A percentile compares a stretch with the other conserved stretches of the same genome.
These are phyloP conservation scores for Candida glucosophila DNA, from an alignment of 1,139 yeast species.

Conservation along the genomic window DNA sequence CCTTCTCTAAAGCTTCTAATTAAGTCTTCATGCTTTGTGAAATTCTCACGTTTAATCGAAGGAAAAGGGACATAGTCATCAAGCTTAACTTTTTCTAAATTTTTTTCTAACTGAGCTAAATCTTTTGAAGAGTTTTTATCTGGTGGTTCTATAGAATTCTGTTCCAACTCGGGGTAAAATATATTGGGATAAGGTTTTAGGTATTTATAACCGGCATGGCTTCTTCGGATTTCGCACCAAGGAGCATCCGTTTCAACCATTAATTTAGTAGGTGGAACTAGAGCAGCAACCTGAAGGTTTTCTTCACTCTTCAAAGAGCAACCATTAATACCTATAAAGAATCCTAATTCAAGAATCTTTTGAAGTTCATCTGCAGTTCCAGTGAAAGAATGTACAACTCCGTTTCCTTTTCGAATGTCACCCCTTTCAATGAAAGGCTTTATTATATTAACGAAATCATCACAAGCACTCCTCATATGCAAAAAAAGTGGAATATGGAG, in stretches of 20 bases:
- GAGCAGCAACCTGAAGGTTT: slow-evolving; percentile 55
- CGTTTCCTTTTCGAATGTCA: slow-evolving; percentile 31
- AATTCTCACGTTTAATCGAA: slow-evolving; percentile 57
- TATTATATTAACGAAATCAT: slow-evolving; percentile 62
- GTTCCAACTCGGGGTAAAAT: slow-evolving; percentile 38
- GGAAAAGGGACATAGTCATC: slow-evolving; percentile 54
- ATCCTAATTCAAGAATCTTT: slow-evolving; percentile 46
- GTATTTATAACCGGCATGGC: slow-evolving; percentile 66
- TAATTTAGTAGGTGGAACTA: slow-evolving; percentile 59
- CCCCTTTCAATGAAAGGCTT: slow-evolving; percentile 44
- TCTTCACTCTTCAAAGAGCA: slow-evolving; percentile 80
- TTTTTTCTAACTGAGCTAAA: slow-evolving; percentile 3
- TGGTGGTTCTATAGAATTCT: slow-evolving; percentile 6
- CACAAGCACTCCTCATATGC: slow-evolving; percentile 85
- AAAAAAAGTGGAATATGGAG: slow-evolving; percentile 68
- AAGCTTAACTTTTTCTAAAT: slow-evolving; percentile 14
- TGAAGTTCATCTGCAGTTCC: slow-evolving; percentile 61
- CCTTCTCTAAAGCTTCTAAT: slow-evolving; percentile 10
- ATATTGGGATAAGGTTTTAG: slow-evolving; percentile 46
- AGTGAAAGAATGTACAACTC: slow-evolving; percentile 92
- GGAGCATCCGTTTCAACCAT: slow-evolving; percentile 96
- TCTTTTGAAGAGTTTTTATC: slow-evolving; percentile 5
- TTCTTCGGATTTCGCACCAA: slow-evolving; percentile 89
- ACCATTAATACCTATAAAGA: slow-evolving; percentile 81
- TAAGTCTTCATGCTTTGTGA: slow-evolving; percentile 21